Percentiles rank a stretch among this genome's conserved stretches.
Conservation (phyloP, 2,329 filamentous ascomycete genomes). For the Fusarium poae region DNA sequence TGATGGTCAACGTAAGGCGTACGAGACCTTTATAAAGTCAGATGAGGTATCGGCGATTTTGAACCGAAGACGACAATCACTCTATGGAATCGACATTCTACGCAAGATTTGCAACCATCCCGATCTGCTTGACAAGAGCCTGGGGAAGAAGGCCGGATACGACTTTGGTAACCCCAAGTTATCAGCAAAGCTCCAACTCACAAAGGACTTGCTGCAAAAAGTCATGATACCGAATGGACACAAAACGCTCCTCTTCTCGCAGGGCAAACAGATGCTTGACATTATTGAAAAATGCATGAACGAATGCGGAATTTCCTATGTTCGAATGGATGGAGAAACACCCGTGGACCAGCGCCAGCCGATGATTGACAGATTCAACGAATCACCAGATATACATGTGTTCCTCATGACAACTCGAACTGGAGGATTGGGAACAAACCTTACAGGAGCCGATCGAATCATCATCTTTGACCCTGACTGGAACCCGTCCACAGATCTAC, state of each 20-base stretch:
- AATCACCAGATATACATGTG: conserved; percentile 80
- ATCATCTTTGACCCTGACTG: conserved; percentile 99
- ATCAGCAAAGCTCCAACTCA: conserved; percentile 96
- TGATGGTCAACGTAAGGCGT: conserved; percentile 78
- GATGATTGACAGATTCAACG: conserved; percentile 94
- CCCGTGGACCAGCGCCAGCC: conserved; percentile 88
- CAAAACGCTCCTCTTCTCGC: conserved; percentile 92
- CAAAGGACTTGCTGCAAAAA: conserved; percentile 82
- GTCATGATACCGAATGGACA: conserved; percentile 92
- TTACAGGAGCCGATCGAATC: conserved; percentile 94
- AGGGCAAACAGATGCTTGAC: conserved; percentile 94
- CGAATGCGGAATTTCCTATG: conserved; percentile 77
- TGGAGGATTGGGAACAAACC: conserved; percentile 90
- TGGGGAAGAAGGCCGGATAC: conserved; percentile 71
- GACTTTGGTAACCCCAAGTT: conserved; percentile 82
- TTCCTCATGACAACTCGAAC: conserved; percentile 97
- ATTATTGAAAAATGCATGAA: conserved; percentile 88
- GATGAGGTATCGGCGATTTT: conserved; percentile 89
- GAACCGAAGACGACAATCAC: conserved; percentile 78
- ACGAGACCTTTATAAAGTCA: conserved; percentile 83
- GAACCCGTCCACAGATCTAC: conserved; percentile 97
- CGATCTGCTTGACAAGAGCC: conserved; percentile 78
- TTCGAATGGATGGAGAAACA: conserved; percentile 94
- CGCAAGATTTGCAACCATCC: conserved; percentile 99
- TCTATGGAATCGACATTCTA: conserved; percentile 91